Conservation (phyloP, 441 rosid species). For the Aleurites moluccanus region DNA sequence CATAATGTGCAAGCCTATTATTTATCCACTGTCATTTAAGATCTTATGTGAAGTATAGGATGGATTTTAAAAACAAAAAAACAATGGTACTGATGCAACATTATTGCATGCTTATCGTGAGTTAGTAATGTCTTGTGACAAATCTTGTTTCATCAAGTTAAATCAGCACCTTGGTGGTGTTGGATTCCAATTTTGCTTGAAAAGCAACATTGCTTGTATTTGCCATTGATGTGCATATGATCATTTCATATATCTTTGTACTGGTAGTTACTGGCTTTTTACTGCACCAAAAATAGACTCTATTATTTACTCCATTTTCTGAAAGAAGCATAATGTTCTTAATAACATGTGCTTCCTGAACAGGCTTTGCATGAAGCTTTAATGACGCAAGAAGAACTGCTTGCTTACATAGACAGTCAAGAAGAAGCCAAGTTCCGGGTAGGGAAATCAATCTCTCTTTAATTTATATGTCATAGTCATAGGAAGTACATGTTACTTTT, state of each 20-base stretch:
- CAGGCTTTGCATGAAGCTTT: constrained; percentile 88
- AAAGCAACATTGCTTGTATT: not conserved
- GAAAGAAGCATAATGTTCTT: not conserved
- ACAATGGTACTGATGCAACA: too few relatives aligned
- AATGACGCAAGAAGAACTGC: constrained; percentile 94
- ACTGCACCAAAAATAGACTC: not conserved
- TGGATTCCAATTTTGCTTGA: not conserved
- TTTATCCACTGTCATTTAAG: not conserved
- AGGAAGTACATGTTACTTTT: not conserved
- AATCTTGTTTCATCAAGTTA: not conserved
- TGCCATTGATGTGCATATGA: too few relatives aligned
- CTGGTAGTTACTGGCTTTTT: not conserved
- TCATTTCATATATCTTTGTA: too few relatives aligned
- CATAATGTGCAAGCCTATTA: not conserved
- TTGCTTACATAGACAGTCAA: constrained; percentile 84
- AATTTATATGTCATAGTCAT: not conserved
- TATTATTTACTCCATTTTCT: not conserved
- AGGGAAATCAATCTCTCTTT: constrained; percentile 20
- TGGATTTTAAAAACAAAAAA: not conserved
- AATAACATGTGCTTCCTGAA: constrained; percentile 10
- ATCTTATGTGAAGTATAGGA: not conserved
- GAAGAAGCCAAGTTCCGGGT: constrained; percentile 72
- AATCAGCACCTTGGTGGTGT: not conserved
- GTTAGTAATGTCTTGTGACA: not conserved
- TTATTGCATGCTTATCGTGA: too few relatives aligned